Percentiles rank a stretch among this genome's conserved stretches.
These are phyloP conservation scores for Ceratocystis cacaofunesta DNA, from an alignment of 2,329 filamentous ascomycete species.

Conservation along the genomic window DNA sequence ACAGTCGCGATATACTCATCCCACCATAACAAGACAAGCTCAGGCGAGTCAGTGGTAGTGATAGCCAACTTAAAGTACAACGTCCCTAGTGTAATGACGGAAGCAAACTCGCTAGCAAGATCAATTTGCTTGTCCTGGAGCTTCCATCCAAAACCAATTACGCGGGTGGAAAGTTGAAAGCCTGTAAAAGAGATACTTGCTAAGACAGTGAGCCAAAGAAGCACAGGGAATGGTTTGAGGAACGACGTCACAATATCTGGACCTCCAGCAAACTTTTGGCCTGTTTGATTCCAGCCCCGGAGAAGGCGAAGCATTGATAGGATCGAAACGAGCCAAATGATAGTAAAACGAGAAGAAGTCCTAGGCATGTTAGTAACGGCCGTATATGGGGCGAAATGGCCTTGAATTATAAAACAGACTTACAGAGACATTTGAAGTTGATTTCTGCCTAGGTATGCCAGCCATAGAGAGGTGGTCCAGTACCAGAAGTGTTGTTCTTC, in stretches of 20 bases:
- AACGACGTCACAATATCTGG: slow-evolving; percentile 69
- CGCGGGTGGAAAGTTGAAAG: slow-evolving; percentile 18
- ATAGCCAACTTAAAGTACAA: slow-evolving; percentile 83
- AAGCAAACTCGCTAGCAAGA: slow-evolving; percentile 30
- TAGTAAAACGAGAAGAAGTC: slow-evolving; percentile 20
- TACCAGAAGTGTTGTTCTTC: slow-evolving; percentile 99
- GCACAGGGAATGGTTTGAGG: slow-evolving; percentile 44
- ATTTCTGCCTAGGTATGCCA: slow-evolving; percentile 38
- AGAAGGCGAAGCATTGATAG: slow-evolving; percentile 50
- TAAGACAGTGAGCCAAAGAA: slow-evolving; percentile 63
- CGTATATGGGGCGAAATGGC: background rate
- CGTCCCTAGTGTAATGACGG: slow-evolving; percentile 31
- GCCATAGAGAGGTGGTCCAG: slow-evolving; percentile 64
- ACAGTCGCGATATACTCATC: slow-evolving; percentile 30
- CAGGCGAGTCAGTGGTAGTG: slow-evolving; percentile 73
- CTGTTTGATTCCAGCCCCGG: slow-evolving; percentile 88
- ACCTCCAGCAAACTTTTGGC: slow-evolving; percentile 86
- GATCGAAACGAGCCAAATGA: slow-evolving; percentile 29
- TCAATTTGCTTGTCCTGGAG: slow-evolving; percentile 23
- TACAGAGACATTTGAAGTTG: slow-evolving; percentile 17
- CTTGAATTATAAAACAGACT: background rate
- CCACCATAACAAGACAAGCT: slow-evolving; percentile 39
- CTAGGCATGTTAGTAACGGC: background rate
- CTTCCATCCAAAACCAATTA: background rate
- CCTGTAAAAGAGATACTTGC: slow-evolving; percentile 50